phyloP scores from a whole-genome alignment of 305 asterid genomes.

The Petunia hybrid region DNA sequence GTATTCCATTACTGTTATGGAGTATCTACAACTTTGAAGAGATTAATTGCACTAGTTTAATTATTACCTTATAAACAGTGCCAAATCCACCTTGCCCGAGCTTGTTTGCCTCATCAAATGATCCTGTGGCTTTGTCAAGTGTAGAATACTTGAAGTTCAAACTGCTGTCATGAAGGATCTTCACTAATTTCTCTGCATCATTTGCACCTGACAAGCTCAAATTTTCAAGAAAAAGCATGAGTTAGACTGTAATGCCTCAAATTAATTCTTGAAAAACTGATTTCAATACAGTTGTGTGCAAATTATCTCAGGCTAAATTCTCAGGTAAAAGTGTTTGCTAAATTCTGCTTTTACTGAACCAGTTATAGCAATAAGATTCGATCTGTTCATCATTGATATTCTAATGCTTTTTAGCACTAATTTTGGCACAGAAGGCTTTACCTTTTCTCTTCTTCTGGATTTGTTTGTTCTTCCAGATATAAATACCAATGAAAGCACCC shows the following conservation, averaged over 20 bases:
- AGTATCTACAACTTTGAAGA: neutral
- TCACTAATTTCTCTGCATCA: constrained; percentile 43
- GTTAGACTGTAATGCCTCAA: neutral
- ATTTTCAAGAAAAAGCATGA: neutral
- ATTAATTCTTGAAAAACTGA: neutral
- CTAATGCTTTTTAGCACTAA: neutral
- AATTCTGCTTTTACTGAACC: neutral
- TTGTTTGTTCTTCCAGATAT: constrained; percentile 38
- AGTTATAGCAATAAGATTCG: neutral
- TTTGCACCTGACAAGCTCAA: constrained; percentile 38
- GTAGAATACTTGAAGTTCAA: constrained; percentile 54
- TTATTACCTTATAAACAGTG: constrained; percentile 48
- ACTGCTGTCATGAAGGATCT: constrained; percentile 45
- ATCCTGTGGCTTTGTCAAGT: constrained; percentile 50
- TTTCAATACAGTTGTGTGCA: neutral
- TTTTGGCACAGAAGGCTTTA: neutral
- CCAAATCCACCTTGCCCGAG: constrained; percentile 62
- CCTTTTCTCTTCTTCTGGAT: constrained; percentile 45
- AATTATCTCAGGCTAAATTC: neutral
- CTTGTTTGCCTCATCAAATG: constrained; percentile 54
- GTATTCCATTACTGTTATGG: neutral
- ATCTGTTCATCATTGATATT: neutral
- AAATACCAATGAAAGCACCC: constrained; percentile 34
- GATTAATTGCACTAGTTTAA: neutral
- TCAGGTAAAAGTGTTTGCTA: neutral